These are phyloP conservation scores for Styphnolobium japonicum DNA, from an alignment of 306 rosid genomes.

Conservation along the genomic window DNA sequence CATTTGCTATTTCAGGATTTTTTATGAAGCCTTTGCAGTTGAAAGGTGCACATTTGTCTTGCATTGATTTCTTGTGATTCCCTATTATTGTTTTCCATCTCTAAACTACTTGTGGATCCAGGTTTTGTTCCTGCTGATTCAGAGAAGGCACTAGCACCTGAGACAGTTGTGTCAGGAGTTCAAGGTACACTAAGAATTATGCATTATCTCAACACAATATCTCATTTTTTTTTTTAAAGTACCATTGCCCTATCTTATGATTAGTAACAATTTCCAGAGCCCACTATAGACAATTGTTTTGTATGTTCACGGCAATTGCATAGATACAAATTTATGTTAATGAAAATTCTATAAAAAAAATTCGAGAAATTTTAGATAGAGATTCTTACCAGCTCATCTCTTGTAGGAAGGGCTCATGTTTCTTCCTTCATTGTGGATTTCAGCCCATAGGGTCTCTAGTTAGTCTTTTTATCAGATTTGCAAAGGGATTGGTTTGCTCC, in stretches of 20 bases:
- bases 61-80: slow-evolving; percentile 12
- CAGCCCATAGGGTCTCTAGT: background rate
- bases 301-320: background rate
- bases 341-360: background rate
- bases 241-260: background rate
- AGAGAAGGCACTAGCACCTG: slow-evolving; percentile 24
- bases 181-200: slow-evolving; percentile 43
- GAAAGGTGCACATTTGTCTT: slow-evolving; percentile 57
- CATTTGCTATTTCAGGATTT: slow-evolving; percentile 74
- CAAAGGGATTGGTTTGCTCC: background rate
- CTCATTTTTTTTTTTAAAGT: background rate
- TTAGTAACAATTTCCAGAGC: background rate
- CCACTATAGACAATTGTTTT: background rate
- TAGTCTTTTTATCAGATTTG: background rate
- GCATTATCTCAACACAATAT: background rate
- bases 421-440: background rate
- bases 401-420: background rate
- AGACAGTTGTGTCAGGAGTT: slow-evolving; percentile 33
- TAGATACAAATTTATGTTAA: background rate
- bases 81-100: slow-evolving; percentile 2
- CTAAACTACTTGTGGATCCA: slow-evolving; percentile 35
- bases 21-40: slow-evolving; percentile 70
- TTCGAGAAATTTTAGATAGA: background rate
- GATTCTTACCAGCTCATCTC: background rate
- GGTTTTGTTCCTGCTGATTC: slow-evolving; percentile 57